Conservation (phyloP, 345 rosid species). For the Sisymbrium irio region DNA sequence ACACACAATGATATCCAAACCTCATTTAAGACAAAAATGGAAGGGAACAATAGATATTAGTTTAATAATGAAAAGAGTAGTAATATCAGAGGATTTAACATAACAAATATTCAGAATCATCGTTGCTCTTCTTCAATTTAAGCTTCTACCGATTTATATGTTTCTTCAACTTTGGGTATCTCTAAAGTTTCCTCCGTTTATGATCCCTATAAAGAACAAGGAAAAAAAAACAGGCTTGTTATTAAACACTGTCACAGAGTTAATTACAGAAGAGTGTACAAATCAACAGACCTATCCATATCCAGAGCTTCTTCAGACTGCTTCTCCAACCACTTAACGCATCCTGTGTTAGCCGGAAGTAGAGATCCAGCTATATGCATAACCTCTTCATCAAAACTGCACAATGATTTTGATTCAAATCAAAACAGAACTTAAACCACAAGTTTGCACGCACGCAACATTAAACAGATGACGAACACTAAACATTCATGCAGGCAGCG, state of each 20-base stretch:
- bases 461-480: not conserved
- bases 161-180: not conserved
- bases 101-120: not conserved
- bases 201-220: slow-evolving; percentile 36
- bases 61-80: not conserved
- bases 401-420: not conserved
- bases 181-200: slow-evolving; percentile 34
- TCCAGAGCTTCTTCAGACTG: slow-evolving; percentile 30
- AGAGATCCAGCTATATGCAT: slow-evolving; percentile 71
- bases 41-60: not conserved
- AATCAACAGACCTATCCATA: slow-evolving; percentile 41
- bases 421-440: not conserved
- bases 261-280: not conserved
- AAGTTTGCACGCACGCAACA: not conserved
- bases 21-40: not conserved
- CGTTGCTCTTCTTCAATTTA: slow-evolving; percentile 4
- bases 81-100: not conserved
- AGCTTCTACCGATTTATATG: slow-evolving; percentile 9
- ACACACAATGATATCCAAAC: not conserved
- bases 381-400: slow-evolving; percentile 77
- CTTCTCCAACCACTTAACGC: slow-evolving; percentile 57
- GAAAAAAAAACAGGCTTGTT: not conserved
- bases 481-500: not conserved
- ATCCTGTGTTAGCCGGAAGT: slow-evolving; percentile 55
- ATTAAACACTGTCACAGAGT: not conserved